Evolutionary conservation across 495 filamentous ascomycete species (phyloP).

Genomic region (Neurospora sp.): DNA sequence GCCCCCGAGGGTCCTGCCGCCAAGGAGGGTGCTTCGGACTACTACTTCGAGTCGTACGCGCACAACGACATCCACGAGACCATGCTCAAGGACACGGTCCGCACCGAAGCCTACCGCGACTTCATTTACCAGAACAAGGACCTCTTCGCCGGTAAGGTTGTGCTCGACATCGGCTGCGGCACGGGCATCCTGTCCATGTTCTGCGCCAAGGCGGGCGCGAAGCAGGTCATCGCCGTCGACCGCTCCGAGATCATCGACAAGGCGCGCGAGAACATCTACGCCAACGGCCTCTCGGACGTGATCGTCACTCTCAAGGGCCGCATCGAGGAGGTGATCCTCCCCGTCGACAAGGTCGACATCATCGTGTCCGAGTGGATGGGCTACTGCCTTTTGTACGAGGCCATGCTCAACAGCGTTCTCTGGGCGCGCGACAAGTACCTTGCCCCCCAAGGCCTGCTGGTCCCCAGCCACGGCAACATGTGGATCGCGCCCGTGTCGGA

Average conservation of each 20-base stretch:
- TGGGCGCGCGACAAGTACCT: conserved; percentile 92
- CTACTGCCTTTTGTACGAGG: conserved; percentile 96
- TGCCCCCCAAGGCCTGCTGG: conserved; percentile 66
- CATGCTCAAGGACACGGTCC: conserved; percentile 93
- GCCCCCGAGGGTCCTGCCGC: conserved; percentile 11
- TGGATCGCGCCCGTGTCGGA: conserved; percentile 84
- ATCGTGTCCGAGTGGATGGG: conserved; percentile 99
- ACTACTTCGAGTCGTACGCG: conserved; percentile 77
- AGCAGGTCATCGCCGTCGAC: conserved; percentile 92
- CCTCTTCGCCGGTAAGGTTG: conserved; percentile 94
- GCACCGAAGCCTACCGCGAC: conserved; percentile 91
- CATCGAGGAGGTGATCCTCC: conserved; percentile 90
- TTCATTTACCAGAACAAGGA: conserved; percentile 95
- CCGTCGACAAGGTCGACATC: conserved; percentile 87
- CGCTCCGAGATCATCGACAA: conserved; percentile 96
- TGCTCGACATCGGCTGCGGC: conserved; percentile 96
- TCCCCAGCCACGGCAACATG: conserved; percentile 83
- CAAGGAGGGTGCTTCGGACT: conserved; percentile 38
- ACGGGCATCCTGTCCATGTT: conserved; percentile 81
- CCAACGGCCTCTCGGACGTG: conserved; percentile 70
- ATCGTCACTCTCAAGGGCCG: conserved; percentile 90
- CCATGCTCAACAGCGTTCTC: conserved; percentile 94
- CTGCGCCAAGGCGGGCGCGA: conserved; percentile 84
- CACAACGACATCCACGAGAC: conserved; percentile 81
- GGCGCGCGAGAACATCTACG: conserved; percentile 79